Percentiles rank a stretch among this genome's conserved stretches.
phyloP scores from a whole-genome alignment of 345 rosid species.

The Mallotus nudiflorus region DNA sequence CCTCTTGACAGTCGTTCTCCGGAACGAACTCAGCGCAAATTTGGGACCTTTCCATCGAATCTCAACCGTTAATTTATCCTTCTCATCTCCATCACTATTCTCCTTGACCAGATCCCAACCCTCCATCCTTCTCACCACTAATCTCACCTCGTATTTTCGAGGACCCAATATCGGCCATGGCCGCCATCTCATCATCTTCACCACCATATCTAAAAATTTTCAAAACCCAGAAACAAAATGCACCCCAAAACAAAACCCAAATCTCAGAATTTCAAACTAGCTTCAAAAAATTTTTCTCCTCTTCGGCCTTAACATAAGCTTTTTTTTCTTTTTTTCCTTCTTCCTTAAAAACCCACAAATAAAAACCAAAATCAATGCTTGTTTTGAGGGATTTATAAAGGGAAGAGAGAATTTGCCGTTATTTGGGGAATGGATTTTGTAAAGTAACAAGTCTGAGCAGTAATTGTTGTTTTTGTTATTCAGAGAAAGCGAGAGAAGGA shows the following conservation, averaged over 20 bases:
- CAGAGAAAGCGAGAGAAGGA: no score
- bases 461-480: no score
- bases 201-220: constrained; percentile 58
- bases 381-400: neutral
- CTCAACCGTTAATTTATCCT: constrained; percentile 66
- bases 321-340: no score
- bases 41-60: constrained; percentile 97
- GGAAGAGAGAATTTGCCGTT: constrained; percentile 17
- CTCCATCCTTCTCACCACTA: constrained; percentile 63
- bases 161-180: constrained; percentile 85
- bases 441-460: neutral
- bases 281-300: neutral
- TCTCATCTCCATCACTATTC: constrained; percentile 14
- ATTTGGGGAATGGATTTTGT: neutral
- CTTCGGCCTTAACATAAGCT: neutral
- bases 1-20: constrained; percentile 69
- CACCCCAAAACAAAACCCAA: constrained; percentile 7
- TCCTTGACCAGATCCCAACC: constrained; percentile 77
- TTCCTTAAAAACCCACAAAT: neutral
- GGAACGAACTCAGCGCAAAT: constrained; percentile 65
- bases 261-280: neutral
- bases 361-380: neutral
- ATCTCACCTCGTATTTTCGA: constrained; percentile 73
- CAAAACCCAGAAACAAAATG: neutral
- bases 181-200: constrained; percentile 98